These are phyloP conservation scores for Ophiostoma australiae DNA, from an alignment of 2,329 filamentous ascomycete genomes.

Conservation along the genomic window DNA sequence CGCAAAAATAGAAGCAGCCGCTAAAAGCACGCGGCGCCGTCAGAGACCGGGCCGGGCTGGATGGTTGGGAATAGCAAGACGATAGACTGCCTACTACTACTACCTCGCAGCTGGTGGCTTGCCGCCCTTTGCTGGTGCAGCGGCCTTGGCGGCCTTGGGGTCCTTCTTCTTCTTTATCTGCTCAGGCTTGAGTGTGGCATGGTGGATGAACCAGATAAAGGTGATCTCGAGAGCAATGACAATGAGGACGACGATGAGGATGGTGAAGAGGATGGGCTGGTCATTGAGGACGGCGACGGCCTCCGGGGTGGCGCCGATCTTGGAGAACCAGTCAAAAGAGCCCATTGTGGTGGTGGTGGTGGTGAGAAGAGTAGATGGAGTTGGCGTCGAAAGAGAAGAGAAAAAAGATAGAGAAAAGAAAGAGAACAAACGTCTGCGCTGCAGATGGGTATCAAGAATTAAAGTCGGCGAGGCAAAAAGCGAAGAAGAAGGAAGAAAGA, in stretches of 20 bases:
- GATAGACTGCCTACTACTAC: not conserved
- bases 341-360: constrained; percentile 33
- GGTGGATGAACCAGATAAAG: constrained; percentile 56
- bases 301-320: constrained; percentile 53
- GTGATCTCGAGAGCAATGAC: constrained; percentile 43
- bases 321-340: constrained; percentile 53
- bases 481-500: not conserved
- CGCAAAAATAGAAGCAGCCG: not conserved
- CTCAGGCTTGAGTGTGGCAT: constrained; percentile 56
- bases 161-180: constrained; percentile 50
- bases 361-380: not conserved
- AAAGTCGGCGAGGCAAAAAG: not conserved
- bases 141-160: constrained; percentile 37
- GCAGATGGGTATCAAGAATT: constrained; percentile 19
- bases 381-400: no score
- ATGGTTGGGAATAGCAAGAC: not conserved
- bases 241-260: constrained; percentile 52
- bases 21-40: not conserved
- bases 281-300: constrained; percentile 58
- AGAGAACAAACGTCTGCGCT: constrained; percentile 15
- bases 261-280: constrained; percentile 55
- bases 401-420: not conserved
- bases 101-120: constrained; percentile 29
- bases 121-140: constrained; percentile 35
- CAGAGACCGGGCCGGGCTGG: not conserved